Conservation (phyloP, 2,329 filamentous ascomycete species). For the Xylariaceae sp. region DNA sequence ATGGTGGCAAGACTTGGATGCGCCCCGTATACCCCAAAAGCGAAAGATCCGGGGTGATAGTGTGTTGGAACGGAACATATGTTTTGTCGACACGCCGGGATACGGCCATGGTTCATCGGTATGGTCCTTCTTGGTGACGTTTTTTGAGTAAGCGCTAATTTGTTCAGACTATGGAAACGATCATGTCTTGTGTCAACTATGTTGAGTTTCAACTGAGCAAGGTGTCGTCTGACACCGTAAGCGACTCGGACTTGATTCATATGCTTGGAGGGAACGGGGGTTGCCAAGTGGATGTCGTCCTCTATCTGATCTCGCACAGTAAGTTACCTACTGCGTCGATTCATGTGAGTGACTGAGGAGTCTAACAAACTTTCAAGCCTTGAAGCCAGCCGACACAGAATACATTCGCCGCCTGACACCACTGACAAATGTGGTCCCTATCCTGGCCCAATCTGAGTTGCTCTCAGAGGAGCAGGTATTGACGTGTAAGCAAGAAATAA, state of each 20-base stretch:
- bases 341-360: background rate
- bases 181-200: conserved; percentile 61
- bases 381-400: conserved; percentile 61
- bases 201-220: conserved; percentile 64
- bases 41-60: conserved; percentile 69
- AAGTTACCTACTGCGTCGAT: conserved; percentile 30
- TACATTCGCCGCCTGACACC: conserved; percentile 64
- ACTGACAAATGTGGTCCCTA: conserved; percentile 78
- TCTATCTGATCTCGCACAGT: conserved; percentile 77
- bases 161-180: conserved; percentile 44
- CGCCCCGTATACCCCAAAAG: conserved; percentile 52
- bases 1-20: conserved; percentile 82
- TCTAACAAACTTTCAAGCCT: conserved; percentile 38
- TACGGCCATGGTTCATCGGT: conserved; percentile 51
- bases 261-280: conserved; percentile 78
- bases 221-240: conserved; percentile 58
- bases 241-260: conserved; percentile 68
- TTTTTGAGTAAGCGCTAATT: conserved; percentile 14
- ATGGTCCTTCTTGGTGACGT: conserved; percentile 27
- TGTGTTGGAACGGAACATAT: conserved; percentile 84
- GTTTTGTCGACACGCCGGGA: conserved; percentile 82
- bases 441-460: conserved; percentile 73
- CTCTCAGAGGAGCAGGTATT: conserved; percentile 54
- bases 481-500: conserved; percentile 55
- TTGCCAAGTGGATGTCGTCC: conserved; percentile 73